Percentiles rank a stretch among this genome's conserved stretches.
phyloP scores from a whole-genome alignment of 768 basidiomycete species.

The Trametes cingulata region DNA sequence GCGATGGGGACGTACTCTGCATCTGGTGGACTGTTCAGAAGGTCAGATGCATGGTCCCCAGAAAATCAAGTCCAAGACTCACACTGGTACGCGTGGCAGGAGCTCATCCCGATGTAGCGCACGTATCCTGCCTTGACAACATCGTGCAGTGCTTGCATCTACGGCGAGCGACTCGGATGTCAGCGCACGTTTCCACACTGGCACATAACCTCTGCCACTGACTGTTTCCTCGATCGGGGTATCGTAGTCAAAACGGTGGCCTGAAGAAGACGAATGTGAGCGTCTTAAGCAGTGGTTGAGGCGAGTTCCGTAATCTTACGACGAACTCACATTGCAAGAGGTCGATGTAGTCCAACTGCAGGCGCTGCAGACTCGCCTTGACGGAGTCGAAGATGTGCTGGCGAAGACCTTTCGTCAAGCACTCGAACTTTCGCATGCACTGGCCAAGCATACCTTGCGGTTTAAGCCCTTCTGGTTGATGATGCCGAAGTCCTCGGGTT shows the following conservation, averaged over 20 bases:
- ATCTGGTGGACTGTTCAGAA: constrained; percentile 33
- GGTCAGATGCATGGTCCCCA: not conserved
- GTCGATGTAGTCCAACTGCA: constrained; percentile 57
- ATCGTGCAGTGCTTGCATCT: constrained; percentile 50
- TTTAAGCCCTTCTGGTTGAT: constrained; percentile 40
- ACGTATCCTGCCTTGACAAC: constrained; percentile 47
- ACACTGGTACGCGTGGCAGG: constrained; percentile 41
- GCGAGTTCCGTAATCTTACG: not conserved
- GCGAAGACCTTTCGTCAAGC: no score
- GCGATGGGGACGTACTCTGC: constrained; percentile 34
- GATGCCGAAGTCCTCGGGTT: constrained; percentile 31
- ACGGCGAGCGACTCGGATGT: no score
- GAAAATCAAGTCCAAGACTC: not conserved
- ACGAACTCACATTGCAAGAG: constrained; percentile 47
- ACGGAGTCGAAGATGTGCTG: constrained; percentile 38
- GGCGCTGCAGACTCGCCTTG: constrained; percentile 42
- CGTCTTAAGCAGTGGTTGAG: no score
- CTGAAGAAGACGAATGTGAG: constrained; percentile 1
- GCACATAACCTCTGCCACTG: no score
- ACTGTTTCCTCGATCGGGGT: constrained; percentile 45
- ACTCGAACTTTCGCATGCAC: no score
- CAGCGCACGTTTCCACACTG: not conserved
- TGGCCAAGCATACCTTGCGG: constrained; percentile 37
- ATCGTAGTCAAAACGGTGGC: constrained; percentile 38
- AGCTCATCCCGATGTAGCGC: constrained; percentile 44